A percentile compares a stretch with the other conserved stretches of the same genome.
Conservation (phyloP, 352 stramenopile genomes). For the Globisporangium ultimum region DNA sequence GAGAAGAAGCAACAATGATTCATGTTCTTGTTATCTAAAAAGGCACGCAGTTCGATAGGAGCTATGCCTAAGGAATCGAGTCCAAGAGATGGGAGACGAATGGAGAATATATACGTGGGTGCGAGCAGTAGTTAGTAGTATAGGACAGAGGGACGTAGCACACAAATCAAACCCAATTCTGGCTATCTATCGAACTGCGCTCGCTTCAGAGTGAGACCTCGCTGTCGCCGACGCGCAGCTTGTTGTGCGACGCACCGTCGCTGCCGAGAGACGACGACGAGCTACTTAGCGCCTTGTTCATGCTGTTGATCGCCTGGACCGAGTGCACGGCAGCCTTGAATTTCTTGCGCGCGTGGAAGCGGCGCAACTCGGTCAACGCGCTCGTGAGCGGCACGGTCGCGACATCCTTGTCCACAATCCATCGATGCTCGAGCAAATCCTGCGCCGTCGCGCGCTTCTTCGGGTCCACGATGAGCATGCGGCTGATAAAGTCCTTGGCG, state of each 20-base stretch:
- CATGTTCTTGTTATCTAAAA: no score
- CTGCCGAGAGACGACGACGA: constrained; percentile 22
- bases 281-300: constrained; percentile 68
- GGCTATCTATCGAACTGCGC: constrained; percentile 17
- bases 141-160: no score
- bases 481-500: constrained; percentile 87
- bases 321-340: constrained; percentile 82
- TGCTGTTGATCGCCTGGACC: constrained; percentile 74
- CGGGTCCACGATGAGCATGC: constrained; percentile 83
- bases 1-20: no score
- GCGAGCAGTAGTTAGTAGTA: no score
- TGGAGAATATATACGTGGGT: no score
- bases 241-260: constrained; percentile 11
- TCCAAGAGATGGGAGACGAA: no score
- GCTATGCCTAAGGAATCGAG: no score
- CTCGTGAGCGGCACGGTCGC: constrained; percentile 71
- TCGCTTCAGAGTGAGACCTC: constrained; percentile 40
- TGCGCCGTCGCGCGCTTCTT: constrained; percentile 52
- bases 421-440: constrained; percentile 69
- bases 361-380: constrained; percentile 69
- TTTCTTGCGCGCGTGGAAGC: constrained; percentile 80
- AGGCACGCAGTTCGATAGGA: no score
- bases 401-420: constrained; percentile 69
- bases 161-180: constrained; percentile 14
- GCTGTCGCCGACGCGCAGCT: constrained; percentile 23